phyloP scores from a whole-genome alignment of 352 stramenopile species.

The Pythium scleroteichum region DNA sequence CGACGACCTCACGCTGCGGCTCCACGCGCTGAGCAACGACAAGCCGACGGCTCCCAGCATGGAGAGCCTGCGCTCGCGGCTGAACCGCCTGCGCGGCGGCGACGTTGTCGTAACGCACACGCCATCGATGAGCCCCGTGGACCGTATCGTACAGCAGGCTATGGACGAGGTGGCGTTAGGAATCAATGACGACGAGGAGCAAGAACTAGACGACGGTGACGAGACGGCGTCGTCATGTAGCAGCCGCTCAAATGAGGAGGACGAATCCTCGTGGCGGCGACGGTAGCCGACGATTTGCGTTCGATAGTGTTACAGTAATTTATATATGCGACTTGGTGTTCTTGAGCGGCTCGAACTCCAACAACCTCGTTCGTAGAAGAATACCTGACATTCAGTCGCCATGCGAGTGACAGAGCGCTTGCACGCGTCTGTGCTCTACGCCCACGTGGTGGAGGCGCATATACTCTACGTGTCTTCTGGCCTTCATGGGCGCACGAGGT shows the following conservation, averaged over 20 bases:
- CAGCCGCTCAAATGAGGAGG: not conserved
- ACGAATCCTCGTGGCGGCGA: too few species aligned
- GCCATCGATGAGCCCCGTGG: slow-evolving; percentile 16
- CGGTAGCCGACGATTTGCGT: too few species aligned
- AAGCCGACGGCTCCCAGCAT: slow-evolving; percentile 21
- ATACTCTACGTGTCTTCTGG: too few species aligned
- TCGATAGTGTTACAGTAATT: too few species aligned
- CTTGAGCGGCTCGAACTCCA: too few species aligned
- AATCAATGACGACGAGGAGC: slow-evolving; percentile 36
- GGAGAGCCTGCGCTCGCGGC: slow-evolving; percentile 38
- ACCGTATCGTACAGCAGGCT: slow-evolving; percentile 59
- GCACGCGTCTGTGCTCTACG: too few species aligned
- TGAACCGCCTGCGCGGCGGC: slow-evolving; percentile 35
- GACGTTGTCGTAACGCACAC: slow-evolving; percentile 7
- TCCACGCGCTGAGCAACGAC: slow-evolving; percentile 57
- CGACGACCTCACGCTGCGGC: slow-evolving; percentile 36
- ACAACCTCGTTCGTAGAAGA: too few species aligned
- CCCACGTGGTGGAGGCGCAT: too few species aligned
- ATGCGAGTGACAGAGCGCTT: too few species aligned
- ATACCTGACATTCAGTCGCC: too few species aligned
- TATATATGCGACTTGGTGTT: too few species aligned
- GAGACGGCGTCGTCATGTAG: slow-evolving; percentile 16
- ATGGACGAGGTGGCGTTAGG: slow-evolving; percentile 62
- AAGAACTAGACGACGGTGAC: slow-evolving; percentile 22
- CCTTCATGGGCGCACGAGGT: too few species aligned